Base-by-base conservation (phyloP, 1,284 basidiomycete species). In the Pseudozyma hubeiensis region DNA sequence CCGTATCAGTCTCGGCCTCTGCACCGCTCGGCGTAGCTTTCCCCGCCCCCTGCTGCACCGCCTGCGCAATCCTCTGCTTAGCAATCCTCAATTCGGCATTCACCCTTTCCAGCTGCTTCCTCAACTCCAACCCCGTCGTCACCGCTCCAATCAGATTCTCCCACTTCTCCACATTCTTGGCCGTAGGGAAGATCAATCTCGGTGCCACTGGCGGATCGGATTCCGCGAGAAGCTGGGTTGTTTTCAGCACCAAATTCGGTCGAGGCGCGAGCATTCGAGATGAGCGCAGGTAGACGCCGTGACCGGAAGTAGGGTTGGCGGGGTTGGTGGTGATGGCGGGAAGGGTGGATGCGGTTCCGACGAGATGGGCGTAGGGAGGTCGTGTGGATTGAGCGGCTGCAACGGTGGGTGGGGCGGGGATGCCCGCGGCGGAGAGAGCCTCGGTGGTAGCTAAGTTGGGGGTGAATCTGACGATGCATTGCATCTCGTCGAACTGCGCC, bases 91-190 rank as follows among this genome's bases (percentile, higher is more conserved):
- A 33, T 44, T 75, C 73, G 33, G 52, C 60, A 49, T 82, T 77
- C 8, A 81, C 83, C 33, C 80, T 43, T 37, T 84, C 83, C 35
- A 82, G 46, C 54, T 82, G 79, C 48, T 78, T 81, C 45, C 81
- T 72, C 70, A 84, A 67, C 63, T 84, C 83, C 48, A 84, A 61
- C 7, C 77, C 63, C 30, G 77, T 77, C 33, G 81, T 81, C 8
- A 83, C 79, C 5, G 83, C 83, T 10, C 83, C 83, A 8, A 84
- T 50, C 10, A 84, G 69, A 14, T 80, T 81, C 53, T 84, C 83
- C 82, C 83, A 84, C 55, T 80, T 82, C 45, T 84, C 83, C 13
- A 79, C 70, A 34, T 84, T 84, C 37, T 60, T 62, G 30, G 65
- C 64, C 2, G 83, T 84, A 3, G 83, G 81, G 66, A 81, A 84